Percentiles rank a stretch among this genome's conserved stretches.
phyloP scores from a whole-genome alignment of 345 rosid species.

The Excoecaria cochinchinensis region DNA sequence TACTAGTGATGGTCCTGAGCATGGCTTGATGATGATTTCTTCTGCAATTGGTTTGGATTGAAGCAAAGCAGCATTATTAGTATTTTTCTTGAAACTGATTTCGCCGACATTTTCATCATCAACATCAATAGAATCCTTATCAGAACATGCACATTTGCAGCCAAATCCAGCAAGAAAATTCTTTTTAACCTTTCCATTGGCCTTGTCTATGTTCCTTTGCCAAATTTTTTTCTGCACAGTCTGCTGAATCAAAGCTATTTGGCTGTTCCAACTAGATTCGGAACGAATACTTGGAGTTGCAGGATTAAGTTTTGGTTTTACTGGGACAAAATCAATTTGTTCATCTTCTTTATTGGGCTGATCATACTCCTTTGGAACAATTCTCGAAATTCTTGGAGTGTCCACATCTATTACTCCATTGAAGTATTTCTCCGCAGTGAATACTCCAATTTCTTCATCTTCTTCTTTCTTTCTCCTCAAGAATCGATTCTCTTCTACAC shows the following conservation, averaged over 20 bases:
- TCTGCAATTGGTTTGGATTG: too few relatives aligned
- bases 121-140: slow-evolving; percentile 51
- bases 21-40: too few relatives aligned
- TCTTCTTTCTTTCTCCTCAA: slow-evolving; percentile 42
- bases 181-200: slow-evolving; percentile 18
- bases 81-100: too few relatives aligned
- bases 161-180: slow-evolving; percentile 53
- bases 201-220: slow-evolving; percentile 27
- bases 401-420: slow-evolving; percentile 51
- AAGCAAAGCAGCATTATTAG: too few relatives aligned
- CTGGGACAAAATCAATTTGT: slow-evolving; percentile 16
- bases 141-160: slow-evolving; percentile 64
- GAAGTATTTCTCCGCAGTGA: slow-evolving; percentile 83
- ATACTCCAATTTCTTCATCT: slow-evolving; percentile 72
- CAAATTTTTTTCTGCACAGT: not conserved
- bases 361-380: slow-evolving; percentile 13
- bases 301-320: slow-evolving; percentile 28
- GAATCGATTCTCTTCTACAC: not conserved
- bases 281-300: slow-evolving; percentile 54
- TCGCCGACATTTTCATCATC: slow-evolving; percentile 25
- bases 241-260: slow-evolving; percentile 36
- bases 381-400: slow-evolving; percentile 34
- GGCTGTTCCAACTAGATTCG: slow-evolving; percentile 70
- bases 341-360: not conserved
- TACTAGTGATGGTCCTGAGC: not conserved